Percentiles rank a stretch among this genome's conserved stretches.
phyloP scores from a whole-genome alignment of 306 rosid genomes.

The Begonia peltatifolia region DNA sequence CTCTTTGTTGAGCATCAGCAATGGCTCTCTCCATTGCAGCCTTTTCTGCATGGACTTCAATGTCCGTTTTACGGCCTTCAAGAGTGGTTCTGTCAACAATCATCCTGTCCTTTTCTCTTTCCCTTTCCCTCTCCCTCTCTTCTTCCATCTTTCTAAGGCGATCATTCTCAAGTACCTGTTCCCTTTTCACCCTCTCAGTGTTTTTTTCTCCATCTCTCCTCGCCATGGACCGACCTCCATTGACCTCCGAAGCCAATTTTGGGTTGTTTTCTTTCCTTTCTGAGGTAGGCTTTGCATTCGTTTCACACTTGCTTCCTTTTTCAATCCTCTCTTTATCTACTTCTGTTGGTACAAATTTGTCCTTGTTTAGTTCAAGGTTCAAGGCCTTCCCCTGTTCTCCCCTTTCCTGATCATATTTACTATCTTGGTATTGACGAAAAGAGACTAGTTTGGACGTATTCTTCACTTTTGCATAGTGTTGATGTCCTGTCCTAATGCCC shows the following conservation, averaged over 20 bases:
- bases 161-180: conserved; percentile 54
- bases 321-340: conserved; percentile 17
- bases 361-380: conserved; percentile 23
- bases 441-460: conserved; percentile 16
- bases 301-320: conserved; percentile 23
- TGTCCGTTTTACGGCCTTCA: conserved; percentile 40
- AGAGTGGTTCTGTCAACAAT: conserved; percentile 63
- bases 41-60: conserved; percentile 20
- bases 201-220: conserved; percentile 34
- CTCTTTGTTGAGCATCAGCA: conserved; percentile 82
- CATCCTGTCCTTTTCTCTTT: conserved; percentile 89
- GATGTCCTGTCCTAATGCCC: conserved; percentile 19
- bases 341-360: conserved; percentile 14
- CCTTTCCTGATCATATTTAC: conserved; percentile 24
- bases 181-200: conserved; percentile 45
- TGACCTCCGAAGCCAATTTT: conserved; percentile 22
- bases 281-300: conserved; percentile 18
- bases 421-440: conserved; percentile 15
- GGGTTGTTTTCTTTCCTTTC: conserved; percentile 22
- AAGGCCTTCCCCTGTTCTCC: conserved; percentile 26
- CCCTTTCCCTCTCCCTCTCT: conserved; percentile 89
- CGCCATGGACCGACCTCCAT: conserved; percentile 22
- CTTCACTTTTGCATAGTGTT: conserved; percentile 15
- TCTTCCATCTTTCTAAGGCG: conserved; percentile 48
- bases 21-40: conserved; percentile 77